Conservation (phyloP, 2,329 filamentous ascomycete species). For the Aspergillus candidus region DNA sequence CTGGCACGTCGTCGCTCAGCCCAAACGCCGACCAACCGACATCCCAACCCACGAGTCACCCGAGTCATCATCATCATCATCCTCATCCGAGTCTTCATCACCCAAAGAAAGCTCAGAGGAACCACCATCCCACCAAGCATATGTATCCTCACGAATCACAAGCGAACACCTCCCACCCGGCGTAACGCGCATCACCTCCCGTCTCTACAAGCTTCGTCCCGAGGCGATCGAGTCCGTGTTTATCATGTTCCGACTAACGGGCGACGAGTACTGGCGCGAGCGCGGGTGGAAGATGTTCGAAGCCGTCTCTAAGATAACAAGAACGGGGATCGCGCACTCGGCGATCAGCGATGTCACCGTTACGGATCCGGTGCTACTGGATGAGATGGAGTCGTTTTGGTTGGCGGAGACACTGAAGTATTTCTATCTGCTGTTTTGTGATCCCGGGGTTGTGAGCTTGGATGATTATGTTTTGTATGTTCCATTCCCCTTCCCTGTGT, state of each 20-base stretch:
- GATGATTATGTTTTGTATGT: slow-evolving; percentile 45
- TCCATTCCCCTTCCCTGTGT: too few relatives aligned
- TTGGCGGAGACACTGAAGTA: slow-evolving; percentile 48
- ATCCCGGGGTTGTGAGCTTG: slow-evolving; percentile 38
- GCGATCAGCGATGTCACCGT: slow-evolving; percentile 61
- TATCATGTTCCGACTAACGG: slow-evolving; percentile 68
- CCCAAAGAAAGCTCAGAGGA: slow-evolving; percentile 7
- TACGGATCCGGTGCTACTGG: slow-evolving; percentile 39
- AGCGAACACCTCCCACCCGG: slow-evolving; percentile 40
- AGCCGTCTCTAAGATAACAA: slow-evolving; percentile 56
- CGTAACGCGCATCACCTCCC: slow-evolving; percentile 33
- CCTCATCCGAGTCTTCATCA: too few relatives aligned
- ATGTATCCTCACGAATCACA: slow-evolving; percentile 33
- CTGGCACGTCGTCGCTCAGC: slow-evolving; percentile 14
- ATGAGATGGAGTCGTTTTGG: slow-evolving; percentile 74
- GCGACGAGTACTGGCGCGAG: slow-evolving; percentile 58
- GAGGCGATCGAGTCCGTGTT: slow-evolving; percentile 79
- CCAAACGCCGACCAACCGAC: too few relatives aligned
- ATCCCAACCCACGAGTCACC: too few relatives aligned
- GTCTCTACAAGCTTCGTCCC: slow-evolving; percentile 46
- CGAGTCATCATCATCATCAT: too few relatives aligned
- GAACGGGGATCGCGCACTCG: slow-evolving; percentile 57
- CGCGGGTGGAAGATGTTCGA: slow-evolving; percentile 71
- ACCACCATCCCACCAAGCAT: slow-evolving; percentile 36
- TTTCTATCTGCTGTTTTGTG: slow-evolving; percentile 44